A percentile compares a stretch with the other conserved stretches of the same genome.
Evolutionary conservation across 495 filamentous ascomycete genomes (phyloP).

Genomic region (Annulohypoxylon maeteangense): DNA sequence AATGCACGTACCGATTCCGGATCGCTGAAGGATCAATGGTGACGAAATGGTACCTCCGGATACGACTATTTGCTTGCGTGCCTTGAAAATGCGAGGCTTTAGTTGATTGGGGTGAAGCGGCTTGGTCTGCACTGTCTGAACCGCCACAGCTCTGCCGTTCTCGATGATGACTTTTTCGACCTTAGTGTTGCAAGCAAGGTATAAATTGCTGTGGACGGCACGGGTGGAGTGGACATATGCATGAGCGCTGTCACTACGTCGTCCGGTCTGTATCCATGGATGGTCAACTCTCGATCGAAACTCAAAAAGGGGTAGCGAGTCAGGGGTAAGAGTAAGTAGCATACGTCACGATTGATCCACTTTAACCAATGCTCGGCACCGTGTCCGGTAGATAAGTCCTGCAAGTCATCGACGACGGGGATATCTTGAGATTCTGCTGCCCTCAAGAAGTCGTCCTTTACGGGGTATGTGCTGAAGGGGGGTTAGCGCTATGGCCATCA

Average conservation of each 20-base stretch:
- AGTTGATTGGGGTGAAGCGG: slow-evolving; percentile 54
- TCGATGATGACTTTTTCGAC: slow-evolving; percentile 85
- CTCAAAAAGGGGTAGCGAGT: background rate
- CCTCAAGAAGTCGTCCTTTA: slow-evolving; percentile 82
- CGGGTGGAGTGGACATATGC: slow-evolving; percentile 77
- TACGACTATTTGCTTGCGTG: slow-evolving; percentile 81
- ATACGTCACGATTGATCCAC: slow-evolving; percentile 75
- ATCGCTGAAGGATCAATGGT: slow-evolving; percentile 80
- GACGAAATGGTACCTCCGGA: slow-evolving; percentile 84
- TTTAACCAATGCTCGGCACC: slow-evolving; percentile 70
- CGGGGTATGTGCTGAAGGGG: slow-evolving; percentile 71
- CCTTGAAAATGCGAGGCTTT: slow-evolving; percentile 68
- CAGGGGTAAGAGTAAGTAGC: too few species aligned
- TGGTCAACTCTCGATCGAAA: slow-evolving; percentile 17
- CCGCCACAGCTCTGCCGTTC: slow-evolving; percentile 71
- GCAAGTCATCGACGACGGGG: slow-evolving; percentile 74
- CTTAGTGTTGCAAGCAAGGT: slow-evolving; percentile 82
- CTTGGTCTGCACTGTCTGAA: slow-evolving; percentile 63
- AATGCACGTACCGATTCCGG: slow-evolving; percentile 63
- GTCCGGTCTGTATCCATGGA: slow-evolving; percentile 60
- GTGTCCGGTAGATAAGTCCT: slow-evolving; percentile 73
- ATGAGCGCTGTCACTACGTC: slow-evolving; percentile 79
- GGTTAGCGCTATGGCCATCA: too few species aligned
- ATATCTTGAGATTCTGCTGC: slow-evolving; percentile 83
- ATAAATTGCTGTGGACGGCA: slow-evolving; percentile 73